Evolutionary conservation across 371 early-diverging fungal species (phyloP).

Genomic region (Mortierella sp.): DNA sequence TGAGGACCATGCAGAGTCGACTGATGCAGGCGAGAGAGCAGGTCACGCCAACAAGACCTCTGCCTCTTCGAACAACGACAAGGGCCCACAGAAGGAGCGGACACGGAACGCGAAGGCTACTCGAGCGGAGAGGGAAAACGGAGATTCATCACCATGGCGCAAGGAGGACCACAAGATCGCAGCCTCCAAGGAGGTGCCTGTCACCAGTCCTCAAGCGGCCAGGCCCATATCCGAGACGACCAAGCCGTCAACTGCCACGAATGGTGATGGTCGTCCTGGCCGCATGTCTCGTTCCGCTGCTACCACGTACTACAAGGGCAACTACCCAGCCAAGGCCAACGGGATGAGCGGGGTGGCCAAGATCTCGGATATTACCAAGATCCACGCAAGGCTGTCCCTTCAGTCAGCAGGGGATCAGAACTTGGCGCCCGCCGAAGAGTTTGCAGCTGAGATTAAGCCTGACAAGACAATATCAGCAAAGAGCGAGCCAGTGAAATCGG

Average conservation of each 20-base stretch:
- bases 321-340: conserved; percentile 37
- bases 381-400: conserved; percentile 34
- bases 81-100: not conserved
- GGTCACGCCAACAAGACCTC: not conserved
- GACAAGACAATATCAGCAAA: not conserved
- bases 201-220: no score
- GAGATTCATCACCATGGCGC: conserved; percentile 18
- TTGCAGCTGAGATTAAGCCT: not conserved
- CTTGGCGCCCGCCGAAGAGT: not conserved
- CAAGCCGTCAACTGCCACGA: not conserved
- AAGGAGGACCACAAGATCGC: conserved; percentile 2
- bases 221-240: no score
- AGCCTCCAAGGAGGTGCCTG: not conserved
- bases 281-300: conserved; percentile 11
- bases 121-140: conserved; percentile 11
- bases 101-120: conserved; percentile 21
- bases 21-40: not conserved
- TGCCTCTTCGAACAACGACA: not conserved
- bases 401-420: conserved; percentile 29
- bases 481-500: not conserved
- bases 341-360: conserved; percentile 13
- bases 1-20: not conserved
- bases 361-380: conserved; percentile 31
- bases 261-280: no score
- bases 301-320: conserved; percentile 17